Percentiles rank a stretch among this genome's conserved stretches.
Conservation (phyloP, 768 basidiomycete genomes). For the Clitopilus hobsonii region DNA sequence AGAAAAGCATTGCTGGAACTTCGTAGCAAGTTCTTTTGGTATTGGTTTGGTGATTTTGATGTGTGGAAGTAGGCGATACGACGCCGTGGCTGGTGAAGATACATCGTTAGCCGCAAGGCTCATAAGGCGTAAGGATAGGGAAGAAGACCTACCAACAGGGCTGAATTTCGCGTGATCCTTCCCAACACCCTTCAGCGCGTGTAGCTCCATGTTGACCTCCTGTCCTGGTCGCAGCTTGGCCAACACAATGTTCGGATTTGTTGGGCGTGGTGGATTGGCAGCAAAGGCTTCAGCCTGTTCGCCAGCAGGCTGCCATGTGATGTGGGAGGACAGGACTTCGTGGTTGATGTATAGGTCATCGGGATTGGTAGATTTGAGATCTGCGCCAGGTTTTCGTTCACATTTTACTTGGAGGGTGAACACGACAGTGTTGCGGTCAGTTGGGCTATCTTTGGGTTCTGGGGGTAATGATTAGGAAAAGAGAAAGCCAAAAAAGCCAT, state of each 20-base stretch:
- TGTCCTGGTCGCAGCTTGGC: slow-evolving; percentile 93
- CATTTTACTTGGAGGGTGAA: slow-evolving; percentile 73
- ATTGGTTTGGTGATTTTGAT: slow-evolving; percentile 76
- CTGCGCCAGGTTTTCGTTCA: slow-evolving; percentile 54
- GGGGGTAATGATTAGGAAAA: background rate
- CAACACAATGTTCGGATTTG: slow-evolving; percentile 80
- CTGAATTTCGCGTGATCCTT: slow-evolving; percentile 96
- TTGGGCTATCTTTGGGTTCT: slow-evolving; percentile 55
- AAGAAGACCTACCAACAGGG: slow-evolving; percentile 69
- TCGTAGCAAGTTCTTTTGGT: slow-evolving; percentile 68
- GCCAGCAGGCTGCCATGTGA: slow-evolving; percentile 79
- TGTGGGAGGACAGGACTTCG: slow-evolving; percentile 59
- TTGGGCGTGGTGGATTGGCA: slow-evolving; percentile 52
- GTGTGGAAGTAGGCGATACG: slow-evolving; percentile 87
- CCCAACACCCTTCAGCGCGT: slow-evolving; percentile 89
- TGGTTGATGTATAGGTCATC: slow-evolving; percentile 68
- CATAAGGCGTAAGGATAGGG: background rate
- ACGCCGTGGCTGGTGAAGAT: slow-evolving; percentile 71
- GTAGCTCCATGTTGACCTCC: slow-evolving; percentile 75
- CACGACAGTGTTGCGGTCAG: slow-evolving; percentile 88
- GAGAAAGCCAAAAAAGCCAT: background rate
- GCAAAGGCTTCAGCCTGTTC: slow-evolving; percentile 66
- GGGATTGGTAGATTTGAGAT: slow-evolving; percentile 39
- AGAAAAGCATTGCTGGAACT: slow-evolving; percentile 87
- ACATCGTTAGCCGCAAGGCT: background rate